Evolutionary conservation across 495 filamentous ascomycete genomes (phyloP), one percentile per base, ranked within the genome.

Genomic region (Aspergillus leporis): DNA sequence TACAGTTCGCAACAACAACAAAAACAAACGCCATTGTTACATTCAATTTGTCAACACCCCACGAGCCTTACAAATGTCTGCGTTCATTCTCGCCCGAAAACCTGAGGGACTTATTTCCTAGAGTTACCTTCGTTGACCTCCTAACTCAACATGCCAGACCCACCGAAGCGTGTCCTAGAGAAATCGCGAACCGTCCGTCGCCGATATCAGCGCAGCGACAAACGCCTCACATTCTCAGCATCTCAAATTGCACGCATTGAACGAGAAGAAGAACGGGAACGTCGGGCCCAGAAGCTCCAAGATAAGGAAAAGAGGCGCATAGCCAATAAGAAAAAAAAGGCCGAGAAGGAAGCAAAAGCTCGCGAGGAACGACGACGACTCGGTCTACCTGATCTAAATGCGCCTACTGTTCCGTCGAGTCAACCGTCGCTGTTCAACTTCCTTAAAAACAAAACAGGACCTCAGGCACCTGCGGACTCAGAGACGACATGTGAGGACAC

Each of bases 131-230:
- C 38, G 34, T 12, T 28, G 56, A 56, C 61, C 56, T 65, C 60
- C 61, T 51, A 31, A 30, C 4, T 41, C 53, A 77, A 30, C 18
- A 80, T 80, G 78, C 64, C 76, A 25, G 62, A 67, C 46, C 61
- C 71, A 49, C 72, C 73, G 57, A 73, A 69, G 30, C 74, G 74
- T 55, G 63, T 75, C 54, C 70, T 80, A 51, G 77, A 80, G 34
- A 77, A 81, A 72, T 80, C 69, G 60, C 74, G 71, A 62, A 72
- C 66, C 18, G 72, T 71, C 41, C 73, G 70, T 64, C 76, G 70
- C 59, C 76, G 69, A 60, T 81, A 80, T 68, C 76, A 80, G 57
- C 74, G 79, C 63, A 76, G 71, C 63, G 76, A 76, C 71, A 75
- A 74, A 61, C 72, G 66, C 46, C 68, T 77, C 63, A 52, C 71